Evolutionary conservation across 2,329 filamentous ascomycete genomes (phyloP).

Genomic region (Rhynchosporium agropyri): DNA sequence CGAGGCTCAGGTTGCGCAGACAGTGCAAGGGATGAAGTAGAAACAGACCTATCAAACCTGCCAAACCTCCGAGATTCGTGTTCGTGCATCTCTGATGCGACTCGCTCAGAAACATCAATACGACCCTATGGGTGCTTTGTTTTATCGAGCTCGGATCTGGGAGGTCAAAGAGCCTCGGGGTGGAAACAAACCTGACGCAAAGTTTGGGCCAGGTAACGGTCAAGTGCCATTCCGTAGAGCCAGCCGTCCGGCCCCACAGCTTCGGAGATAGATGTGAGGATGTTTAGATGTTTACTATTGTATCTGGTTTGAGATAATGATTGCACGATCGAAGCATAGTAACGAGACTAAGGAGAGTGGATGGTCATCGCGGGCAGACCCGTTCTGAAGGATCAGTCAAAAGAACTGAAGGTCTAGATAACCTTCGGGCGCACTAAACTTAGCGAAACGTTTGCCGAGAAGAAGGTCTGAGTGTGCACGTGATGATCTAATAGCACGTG

Average conservation of each 20-base stretch:
- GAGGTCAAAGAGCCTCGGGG: slow-evolving; percentile 7
- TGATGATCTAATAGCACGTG: not conserved
- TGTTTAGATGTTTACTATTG: not conserved
- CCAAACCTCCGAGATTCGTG: not conserved
- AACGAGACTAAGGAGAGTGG: not conserved
- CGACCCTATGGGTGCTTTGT: slow-evolving; percentile 5
- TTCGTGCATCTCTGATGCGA: slow-evolving; percentile 9
- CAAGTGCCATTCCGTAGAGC: not conserved
- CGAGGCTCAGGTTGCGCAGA: slow-evolving; percentile 14
- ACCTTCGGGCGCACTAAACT: not conserved
- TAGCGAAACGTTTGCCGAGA: too few relatives aligned
- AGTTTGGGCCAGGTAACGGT: slow-evolving; percentile 11
- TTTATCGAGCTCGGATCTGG: not conserved
- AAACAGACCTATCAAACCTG: slow-evolving; percentile 13
- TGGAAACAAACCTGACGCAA: slow-evolving; percentile 27
- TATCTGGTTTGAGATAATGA: not conserved
- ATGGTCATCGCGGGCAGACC: not conserved
- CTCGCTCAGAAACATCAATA: slow-evolving; percentile 13
- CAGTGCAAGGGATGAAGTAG: not conserved
- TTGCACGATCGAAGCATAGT: not conserved
- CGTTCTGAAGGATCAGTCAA: not conserved
- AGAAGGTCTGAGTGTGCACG: not conserved
- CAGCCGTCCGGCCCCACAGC: not conserved
- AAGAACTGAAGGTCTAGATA: too few relatives aligned
- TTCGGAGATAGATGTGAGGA: not conserved